phyloP scores from a whole-genome alignment of 1,139 yeast genomes.

The Debaryomycetaceae sp. region DNA sequence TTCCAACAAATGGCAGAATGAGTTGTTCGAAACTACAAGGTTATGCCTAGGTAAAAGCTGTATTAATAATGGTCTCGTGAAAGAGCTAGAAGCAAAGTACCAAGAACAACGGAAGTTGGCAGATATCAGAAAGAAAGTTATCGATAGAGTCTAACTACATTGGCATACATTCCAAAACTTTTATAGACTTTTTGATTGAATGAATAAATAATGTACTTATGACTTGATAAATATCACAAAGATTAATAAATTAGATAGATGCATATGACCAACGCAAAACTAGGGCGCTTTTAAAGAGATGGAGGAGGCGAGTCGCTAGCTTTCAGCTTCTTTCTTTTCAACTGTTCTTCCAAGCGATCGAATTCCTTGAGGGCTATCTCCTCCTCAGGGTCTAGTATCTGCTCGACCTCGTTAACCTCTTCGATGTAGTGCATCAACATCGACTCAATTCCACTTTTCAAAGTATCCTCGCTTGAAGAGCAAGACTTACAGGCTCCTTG shows the following conservation, averaged over 20 bases:
- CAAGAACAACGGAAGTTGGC: slow-evolving; percentile 18
- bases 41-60: slow-evolving; percentile 35
- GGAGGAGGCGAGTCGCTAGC: slow-evolving; percentile 19
- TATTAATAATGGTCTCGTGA: slow-evolving; percentile 36
- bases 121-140: slow-evolving; percentile 16
- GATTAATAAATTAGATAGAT: slow-evolving; percentile 1
- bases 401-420: slow-evolving; percentile 74
- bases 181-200: not conserved
- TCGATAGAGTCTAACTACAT: slow-evolving; percentile 6
- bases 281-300: slow-evolving; percentile 19
- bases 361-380: slow-evolving; percentile 63
- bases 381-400: slow-evolving; percentile 51
- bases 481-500: slow-evolving; percentile 86
- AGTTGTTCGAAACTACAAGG: slow-evolving; percentile 35
- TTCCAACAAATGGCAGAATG: slow-evolving; percentile 25
- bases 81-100: slow-evolving; percentile 27
- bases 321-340: slow-evolving; percentile 17
- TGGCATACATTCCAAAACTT: not conserved
- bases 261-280: not conserved
- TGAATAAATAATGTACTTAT: not conserved
- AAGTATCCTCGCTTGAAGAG: slow-evolving; percentile 71
- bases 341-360: slow-evolving; percentile 56
- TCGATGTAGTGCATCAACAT: slow-evolving; percentile 85
- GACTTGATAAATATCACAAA: not conserved
- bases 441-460: slow-evolving; percentile 76